Base-by-base conservation (phyloP, 2,329 filamentous ascomycete genomes). In the Seiridium unicorne region DNA sequence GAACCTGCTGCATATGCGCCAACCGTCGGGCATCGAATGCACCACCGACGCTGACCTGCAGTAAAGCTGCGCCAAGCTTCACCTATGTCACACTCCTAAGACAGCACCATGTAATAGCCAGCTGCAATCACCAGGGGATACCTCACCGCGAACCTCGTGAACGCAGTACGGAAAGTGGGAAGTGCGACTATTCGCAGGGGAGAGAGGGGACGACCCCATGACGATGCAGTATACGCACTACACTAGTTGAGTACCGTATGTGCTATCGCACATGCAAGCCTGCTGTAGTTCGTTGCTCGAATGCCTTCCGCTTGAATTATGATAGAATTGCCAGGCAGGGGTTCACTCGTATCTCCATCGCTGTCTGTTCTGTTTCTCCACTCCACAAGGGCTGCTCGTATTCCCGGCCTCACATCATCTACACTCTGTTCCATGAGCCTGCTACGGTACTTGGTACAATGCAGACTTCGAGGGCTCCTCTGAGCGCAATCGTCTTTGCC, bases 31-130 rank as follows among this genome's bases (percentile, higher is more conserved):
- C 51, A 18, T 47, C 40, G 55, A 46, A 47, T 34, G 26, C 10
- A 36, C 26, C 40, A 47, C 7, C 10, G 34, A 32, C 31, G 35
- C 44, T 57, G 55, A 48, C 55, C 55, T 57, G 55, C 55, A 57
- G 55, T 38, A 46, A 26, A 48, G 44, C 55, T 57, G 55, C 55
- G 47, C 42, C 11, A 57, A n/a, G 55, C 55, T 26, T 11, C 34
- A 32, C 44, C 47, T 35, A 55, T 44, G 44, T 57, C 44, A 48
- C 55, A 48, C 34, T 11, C 26, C 46, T 49, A 13, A 53, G 11
- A 18, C 49, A 8, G 31, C 34, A 53, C 49, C 32, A n/a, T 8
- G 18, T 2, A 26, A 36, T 36, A 35, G 49, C 32, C 18, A 35
- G 31, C 49, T 53, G 31, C 49, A 40, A 53, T 10, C 47, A 32